Evolutionary conservation across 257 asterid genomes (phyloP).

Genomic region (Solanum lycopersicoides): DNA sequence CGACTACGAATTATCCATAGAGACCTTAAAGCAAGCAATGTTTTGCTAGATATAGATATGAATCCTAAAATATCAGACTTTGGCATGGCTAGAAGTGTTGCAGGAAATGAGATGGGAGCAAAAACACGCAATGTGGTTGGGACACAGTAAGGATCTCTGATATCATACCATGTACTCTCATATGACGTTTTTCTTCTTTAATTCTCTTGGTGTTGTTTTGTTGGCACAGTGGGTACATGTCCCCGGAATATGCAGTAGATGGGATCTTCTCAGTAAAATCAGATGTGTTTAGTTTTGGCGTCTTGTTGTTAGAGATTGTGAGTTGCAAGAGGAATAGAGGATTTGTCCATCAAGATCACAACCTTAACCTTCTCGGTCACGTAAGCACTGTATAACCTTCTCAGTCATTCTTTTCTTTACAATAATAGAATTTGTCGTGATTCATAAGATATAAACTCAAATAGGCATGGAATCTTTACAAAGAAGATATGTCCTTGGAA

Average conservation of each 20-base stretch:
- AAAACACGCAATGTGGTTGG: conserved; percentile 21
- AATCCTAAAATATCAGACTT: conserved; percentile 27
- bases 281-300: conserved; percentile 25
- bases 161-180: background rate
- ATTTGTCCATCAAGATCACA: conserved; percentile 8
- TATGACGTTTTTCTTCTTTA: background rate
- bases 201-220: background rate
- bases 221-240: conserved; percentile 21
- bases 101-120: conserved; percentile 25
- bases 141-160: conserved; percentile 11
- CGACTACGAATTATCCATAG: conserved; percentile 21
- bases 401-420: background rate
- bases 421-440: background rate
- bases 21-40: conserved; percentile 27
- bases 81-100: conserved; percentile 19
- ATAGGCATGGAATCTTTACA: conserved; percentile 2
- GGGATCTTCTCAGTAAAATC: conserved; percentile 26
- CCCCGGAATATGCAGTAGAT: conserved; percentile 22
- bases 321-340: conserved; percentile 16
- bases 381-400: background rate
- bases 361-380: conserved; percentile 24
- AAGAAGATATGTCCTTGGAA: background rate
- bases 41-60: conserved; percentile 19
- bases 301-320: conserved; percentile 16
- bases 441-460: background rate